A percentile compares a stretch with the other conserved stretches of the same genome.
These are phyloP conservation scores for Haematococcus lacustris DNA, from an alignment of 139 green algal species.

Conservation along the genomic window DNA sequence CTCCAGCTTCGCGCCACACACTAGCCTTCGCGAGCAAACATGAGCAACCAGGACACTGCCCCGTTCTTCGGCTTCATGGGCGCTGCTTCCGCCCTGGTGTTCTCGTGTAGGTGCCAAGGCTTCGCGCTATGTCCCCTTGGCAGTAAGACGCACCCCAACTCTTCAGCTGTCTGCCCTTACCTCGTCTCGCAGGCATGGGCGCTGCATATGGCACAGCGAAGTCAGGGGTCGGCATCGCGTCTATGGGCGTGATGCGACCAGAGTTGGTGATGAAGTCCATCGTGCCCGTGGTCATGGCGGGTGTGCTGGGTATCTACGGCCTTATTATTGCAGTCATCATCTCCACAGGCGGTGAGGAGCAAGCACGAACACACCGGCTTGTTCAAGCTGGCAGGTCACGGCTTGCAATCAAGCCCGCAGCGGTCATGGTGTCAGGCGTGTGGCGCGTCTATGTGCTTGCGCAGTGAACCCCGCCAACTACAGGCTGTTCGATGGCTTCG, in stretches of 20 bases:
- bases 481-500: slow-evolving; percentile 97
- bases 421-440: too few species aligned
- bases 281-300: slow-evolving; percentile 97
- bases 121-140: too few species aligned
- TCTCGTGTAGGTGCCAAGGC: slow-evolving; percentile 72
- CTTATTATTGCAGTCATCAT: slow-evolving; percentile 99
- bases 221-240: slow-evolving; percentile 94
- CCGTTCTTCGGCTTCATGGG: slow-evolving; percentile 99
- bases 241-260: slow-evolving; percentile 98
- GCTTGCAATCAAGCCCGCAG: too few species aligned
- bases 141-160: too few species aligned
- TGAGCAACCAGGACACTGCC: slow-evolving; percentile 43
- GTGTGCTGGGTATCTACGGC: slow-evolving; percentile 98
- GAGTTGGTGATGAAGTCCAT: slow-evolving; percentile 99
- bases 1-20: too few species aligned
- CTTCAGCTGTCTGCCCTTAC: too few species aligned
- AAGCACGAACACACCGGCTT: too few species aligned
- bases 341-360: slow-evolving; percentile 83
- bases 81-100: slow-evolving; percentile 87
- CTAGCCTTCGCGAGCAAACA: too few species aligned
- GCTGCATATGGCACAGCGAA: slow-evolving; percentile 98
- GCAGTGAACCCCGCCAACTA: slow-evolving; percentile 84
- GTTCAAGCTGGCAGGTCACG: too few species aligned
- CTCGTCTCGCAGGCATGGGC: slow-evolving; percentile 74
- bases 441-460: too few species aligned